A percentile compares a stretch with the other conserved stretches of the same genome.
Conservation (phyloP, 1,284 basidiomycete species). For the Tylopilus orsonianus region DNA sequence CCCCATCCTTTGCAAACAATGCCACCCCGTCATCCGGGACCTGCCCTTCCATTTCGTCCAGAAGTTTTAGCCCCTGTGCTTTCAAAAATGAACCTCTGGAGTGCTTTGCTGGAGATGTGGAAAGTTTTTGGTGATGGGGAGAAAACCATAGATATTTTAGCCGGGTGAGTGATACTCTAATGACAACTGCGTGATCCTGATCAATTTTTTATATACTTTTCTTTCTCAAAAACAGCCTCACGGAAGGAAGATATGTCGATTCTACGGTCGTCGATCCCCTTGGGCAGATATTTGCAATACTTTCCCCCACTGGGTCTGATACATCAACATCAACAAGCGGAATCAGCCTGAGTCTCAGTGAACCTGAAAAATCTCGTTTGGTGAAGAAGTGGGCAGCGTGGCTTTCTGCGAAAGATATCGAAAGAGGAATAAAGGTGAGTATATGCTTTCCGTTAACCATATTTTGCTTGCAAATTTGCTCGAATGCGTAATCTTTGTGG, state of each 20-base stretch:
- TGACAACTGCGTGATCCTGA: not conserved
- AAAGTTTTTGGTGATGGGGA: constrained; percentile 19
- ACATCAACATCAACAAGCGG: constrained; percentile 2
- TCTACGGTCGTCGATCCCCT: constrained; percentile 62
- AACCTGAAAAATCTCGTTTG: constrained; percentile 57
- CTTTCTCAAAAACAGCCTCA: constrained; percentile 51
- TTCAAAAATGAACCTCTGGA: constrained; percentile 52
- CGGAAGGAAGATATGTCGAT: constrained; percentile 69
- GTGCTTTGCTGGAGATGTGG: constrained; percentile 31
- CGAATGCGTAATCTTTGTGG: not conserved
- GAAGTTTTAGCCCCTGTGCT: constrained; percentile 84
- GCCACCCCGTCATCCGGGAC: not conserved
- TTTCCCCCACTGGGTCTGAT: constrained; percentile 35
- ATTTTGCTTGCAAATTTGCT: not conserved
- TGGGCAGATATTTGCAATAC: constrained; percentile 62
- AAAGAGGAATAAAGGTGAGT: constrained; percentile 70
- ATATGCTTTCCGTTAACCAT: not conserved
- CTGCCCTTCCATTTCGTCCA: constrained; percentile 14
- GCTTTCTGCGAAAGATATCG: constrained; percentile 69
- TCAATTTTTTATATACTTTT: not conserved
- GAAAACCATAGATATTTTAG: constrained; percentile 42
- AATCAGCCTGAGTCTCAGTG: constrained; percentile 12
- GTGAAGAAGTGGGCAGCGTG: constrained; percentile 79
- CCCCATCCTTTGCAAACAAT: constrained; percentile 10
- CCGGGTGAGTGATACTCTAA: constrained; percentile 56